These are phyloP conservation scores for Botrytis pseudocinerea DNA, from an alignment of 2,329 filamentous ascomycete species.

Conservation along the genomic window DNA sequence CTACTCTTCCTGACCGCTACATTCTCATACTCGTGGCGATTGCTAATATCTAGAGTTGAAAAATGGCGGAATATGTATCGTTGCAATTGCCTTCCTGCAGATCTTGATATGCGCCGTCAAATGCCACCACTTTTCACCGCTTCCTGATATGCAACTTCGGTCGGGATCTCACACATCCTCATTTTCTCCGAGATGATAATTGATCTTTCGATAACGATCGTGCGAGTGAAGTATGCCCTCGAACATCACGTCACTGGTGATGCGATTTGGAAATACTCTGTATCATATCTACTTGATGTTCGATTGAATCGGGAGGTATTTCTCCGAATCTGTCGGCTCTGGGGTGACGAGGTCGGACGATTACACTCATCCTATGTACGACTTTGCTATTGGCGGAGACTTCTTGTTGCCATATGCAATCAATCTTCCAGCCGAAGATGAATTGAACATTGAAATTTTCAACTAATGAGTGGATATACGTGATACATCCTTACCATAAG, in stretches of 20 bases:
- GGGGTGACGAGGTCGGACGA: neutral
- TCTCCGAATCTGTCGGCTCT: neutral
- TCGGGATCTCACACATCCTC: neutral
- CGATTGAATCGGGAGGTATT: neutral
- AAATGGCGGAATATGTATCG: neutral
- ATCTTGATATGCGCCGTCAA: neutral
- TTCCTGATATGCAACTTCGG: neutral
- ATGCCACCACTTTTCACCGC: constrained; percentile 12
- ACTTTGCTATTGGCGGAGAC: neutral
- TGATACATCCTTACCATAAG: neutral
- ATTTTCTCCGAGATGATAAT: neutral
- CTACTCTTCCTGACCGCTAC: neutral
- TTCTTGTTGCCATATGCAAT: neutral
- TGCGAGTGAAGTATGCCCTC: neutral
- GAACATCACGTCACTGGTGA: neutral
- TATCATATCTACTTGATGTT: neutral
- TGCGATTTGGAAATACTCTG: neutral
- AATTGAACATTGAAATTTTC: neutral
- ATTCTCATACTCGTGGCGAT: neutral
- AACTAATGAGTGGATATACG: neutral
- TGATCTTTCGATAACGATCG: neutral
- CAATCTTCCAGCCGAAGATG: neutral
- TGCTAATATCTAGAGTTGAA: neutral
- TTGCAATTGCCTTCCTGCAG: neutral
- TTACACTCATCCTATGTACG: neutral